phyloP scores from a whole-genome alignment of 202 grass and related monocot species.

The Panicum virgatum region DNA sequence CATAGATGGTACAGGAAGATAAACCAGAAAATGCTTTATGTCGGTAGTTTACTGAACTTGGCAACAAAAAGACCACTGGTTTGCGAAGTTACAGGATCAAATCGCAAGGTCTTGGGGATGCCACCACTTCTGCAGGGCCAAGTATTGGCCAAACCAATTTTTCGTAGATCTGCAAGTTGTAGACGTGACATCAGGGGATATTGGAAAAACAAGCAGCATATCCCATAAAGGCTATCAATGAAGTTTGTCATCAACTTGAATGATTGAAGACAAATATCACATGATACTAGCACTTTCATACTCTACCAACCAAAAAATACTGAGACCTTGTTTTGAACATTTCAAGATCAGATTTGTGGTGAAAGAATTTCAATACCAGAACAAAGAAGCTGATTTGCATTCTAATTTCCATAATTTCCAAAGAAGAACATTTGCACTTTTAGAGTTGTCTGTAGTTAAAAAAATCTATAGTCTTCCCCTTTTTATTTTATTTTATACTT shows the following conservation, averaged over 20 bases:
- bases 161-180: constrained; percentile 61
- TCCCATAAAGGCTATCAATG: neutral
- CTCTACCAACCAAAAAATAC: neutral
- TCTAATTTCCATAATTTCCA: neutral
- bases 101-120: constrained; percentile 69
- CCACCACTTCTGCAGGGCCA: constrained; percentile 81
- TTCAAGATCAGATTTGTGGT: neutral
- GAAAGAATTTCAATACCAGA: neutral
- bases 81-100: constrained; percentile 65
- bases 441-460: neutral
- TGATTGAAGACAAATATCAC: constrained; percentile 12
- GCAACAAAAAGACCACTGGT: constrained; percentile 89
- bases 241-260: neutral
- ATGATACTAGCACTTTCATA: neutral
- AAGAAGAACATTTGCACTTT: neutral
- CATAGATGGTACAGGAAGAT: neutral
- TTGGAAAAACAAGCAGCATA: constrained; percentile 13
- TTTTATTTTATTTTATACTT: no score
- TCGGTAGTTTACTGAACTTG: constrained; percentile 67
- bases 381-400: neutral
- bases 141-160: constrained; percentile 45
- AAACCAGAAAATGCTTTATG: constrained; percentile 34
- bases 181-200: neutral
- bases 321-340: neutral
- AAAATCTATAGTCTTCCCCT: neutral